Evolutionary conservation across 177 flowering plant genomes (phyloP), one percentile per base, ranked within the genome.

Genomic region (Vitis hybrid): DNA sequence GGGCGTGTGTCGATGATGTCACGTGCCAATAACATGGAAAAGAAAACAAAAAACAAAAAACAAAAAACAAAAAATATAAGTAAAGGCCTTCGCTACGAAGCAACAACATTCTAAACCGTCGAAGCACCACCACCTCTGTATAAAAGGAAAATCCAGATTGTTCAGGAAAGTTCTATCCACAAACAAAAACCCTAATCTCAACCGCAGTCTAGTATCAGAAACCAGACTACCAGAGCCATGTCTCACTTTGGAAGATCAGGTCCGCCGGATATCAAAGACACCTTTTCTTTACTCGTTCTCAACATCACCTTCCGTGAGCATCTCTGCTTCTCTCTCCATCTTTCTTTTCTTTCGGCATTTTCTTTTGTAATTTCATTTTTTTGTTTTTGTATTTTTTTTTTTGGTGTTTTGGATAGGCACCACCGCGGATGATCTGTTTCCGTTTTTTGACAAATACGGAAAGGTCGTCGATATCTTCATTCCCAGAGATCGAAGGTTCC

Each of bases 201-300:
- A 27, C 27, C 6, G 7, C 46, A 35, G 46, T 35, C 8, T 35
- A 35, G 6, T 6, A 35, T 35, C 46, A 6, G 46, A 35, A 35
- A 35, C 46, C 46, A 35, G 8, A 0, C 62, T 11, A 61, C 12
- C 55, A 62, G 18, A 65, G 55, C 8, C 11, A 83, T 83, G 87
- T 83, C 87, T 64, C 89, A 85, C 81, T 85, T 85, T 49, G 89
- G 89, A 10, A 81, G 81, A 70, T 66, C 84, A 1, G 89, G 89
- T 3, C 89, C 89, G 13, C 87, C 89, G 6, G 89, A 85, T 65
- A 83, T 85, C 80, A 52, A 60, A 2, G 89, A 85, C 61, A 85
- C 88, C 51, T 85, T 82, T 73, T 85, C 88, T 9, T 83, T 85
- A 10, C 88, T 85, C 67, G 79, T 82, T 19, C 88, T 85, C 76